Conservation (phyloP, 768 basidiomycete species). For the Tulasnella sp. region DNA sequence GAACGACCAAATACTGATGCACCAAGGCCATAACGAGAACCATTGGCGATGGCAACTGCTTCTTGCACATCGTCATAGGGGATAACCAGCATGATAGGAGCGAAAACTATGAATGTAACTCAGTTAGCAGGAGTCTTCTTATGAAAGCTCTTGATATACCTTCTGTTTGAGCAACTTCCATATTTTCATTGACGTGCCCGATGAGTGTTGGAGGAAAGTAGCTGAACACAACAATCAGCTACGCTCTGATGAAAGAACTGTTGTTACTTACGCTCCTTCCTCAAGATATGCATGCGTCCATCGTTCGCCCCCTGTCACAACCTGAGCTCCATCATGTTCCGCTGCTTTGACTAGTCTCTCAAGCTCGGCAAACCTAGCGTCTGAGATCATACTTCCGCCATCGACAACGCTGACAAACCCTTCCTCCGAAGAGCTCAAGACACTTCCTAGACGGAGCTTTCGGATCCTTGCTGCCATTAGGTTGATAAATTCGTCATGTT, state of each 20-base stretch:
- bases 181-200: conserved; percentile 54
- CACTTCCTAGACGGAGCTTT: conserved; percentile 61
- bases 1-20: conserved; percentile 90
- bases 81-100: conserved; percentile 79
- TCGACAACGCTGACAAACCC: conserved; percentile 66
- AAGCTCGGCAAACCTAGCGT: conserved; percentile 54
- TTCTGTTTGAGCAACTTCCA: conserved; percentile 71
- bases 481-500: conserved; percentile 62
- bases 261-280: conserved; percentile 35
- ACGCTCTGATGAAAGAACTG: neutral
- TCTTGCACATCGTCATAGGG: conserved; percentile 73
- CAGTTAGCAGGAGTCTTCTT: neutral
- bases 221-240: neutral
- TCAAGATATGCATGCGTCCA: conserved; percentile 54
- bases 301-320: conserved; percentile 50
- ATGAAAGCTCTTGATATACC: conserved; percentile 31
- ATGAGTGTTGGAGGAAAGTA: conserved; percentile 86
- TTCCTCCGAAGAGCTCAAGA: conserved; percentile 47
- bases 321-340: conserved; percentile 47
- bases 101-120: conserved; percentile 54
- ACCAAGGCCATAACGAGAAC: conserved; percentile 78
- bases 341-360: conserved; percentile 55
- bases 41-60: conserved; percentile 78
- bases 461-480: conserved; percentile 49
- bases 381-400: conserved; percentile 76